These are phyloP conservation scores for Sphagnurus paluster DNA, from an alignment of 1,284 basidiomycete species.

Conservation along the genomic window DNA sequence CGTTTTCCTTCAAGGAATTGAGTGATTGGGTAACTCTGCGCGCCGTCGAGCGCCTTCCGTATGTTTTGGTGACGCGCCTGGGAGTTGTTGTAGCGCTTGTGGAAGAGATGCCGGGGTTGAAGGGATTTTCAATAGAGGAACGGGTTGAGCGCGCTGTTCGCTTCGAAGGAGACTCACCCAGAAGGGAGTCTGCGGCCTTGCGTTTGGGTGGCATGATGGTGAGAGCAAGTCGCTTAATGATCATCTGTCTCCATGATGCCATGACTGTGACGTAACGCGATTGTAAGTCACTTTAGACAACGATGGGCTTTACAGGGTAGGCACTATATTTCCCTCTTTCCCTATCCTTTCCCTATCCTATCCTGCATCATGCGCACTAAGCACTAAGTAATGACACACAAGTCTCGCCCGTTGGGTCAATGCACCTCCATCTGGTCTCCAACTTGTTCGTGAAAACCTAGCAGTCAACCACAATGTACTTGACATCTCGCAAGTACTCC, in stretches of 20 bases:
- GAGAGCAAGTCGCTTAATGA: constrained; percentile 2
- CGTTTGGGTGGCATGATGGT: constrained; percentile 43
- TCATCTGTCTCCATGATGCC: constrained; percentile 7
- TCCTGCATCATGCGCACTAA: no score
- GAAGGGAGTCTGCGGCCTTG: constrained; percentile 32
- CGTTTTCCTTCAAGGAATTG: constrained; percentile 12
- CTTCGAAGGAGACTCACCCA: constrained; percentile 28
- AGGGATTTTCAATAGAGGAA: neutral
- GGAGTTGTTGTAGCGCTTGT: constrained; percentile 7
- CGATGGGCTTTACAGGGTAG: constrained; percentile 69
- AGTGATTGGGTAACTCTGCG: neutral
- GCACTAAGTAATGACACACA: no score
- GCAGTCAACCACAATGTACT: constrained; percentile 64
- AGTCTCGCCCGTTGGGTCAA: constrained; percentile 80
- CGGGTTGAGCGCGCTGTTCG: constrained; percentile 18
- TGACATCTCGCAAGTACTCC: neutral
- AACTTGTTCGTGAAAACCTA: constrained; percentile 69
- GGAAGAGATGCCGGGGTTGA: neutral
- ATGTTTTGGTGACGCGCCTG: constrained; percentile 7
- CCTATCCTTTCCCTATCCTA: no score
- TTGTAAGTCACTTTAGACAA: constrained; percentile 3
- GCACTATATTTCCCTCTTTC: constrained; percentile 10
- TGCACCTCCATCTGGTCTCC: constrained; percentile 67
- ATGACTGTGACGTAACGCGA: constrained; percentile 31
- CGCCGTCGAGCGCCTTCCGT: constrained; percentile 3